Base-by-base conservation (phyloP, 345 rosid species). In the Leavenworthia alabamica region DNA sequence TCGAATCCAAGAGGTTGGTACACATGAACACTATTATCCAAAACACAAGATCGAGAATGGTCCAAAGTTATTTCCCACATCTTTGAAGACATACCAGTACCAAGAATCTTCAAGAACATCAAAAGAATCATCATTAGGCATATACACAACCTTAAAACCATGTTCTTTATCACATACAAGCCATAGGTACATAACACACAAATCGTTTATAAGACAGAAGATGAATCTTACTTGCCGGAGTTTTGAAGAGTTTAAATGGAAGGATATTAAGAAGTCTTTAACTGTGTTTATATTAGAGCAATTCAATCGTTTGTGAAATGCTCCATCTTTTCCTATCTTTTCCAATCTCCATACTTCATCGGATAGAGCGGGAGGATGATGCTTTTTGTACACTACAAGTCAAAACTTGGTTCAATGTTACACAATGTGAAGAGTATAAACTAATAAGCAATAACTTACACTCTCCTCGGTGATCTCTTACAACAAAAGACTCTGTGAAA, bases 401-500 rank as follows among this genome's bases (percentile, higher is more conserved):
- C 35, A 31, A 24, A 44, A 43, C 10, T 24, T 48, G 40, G 58
- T 35, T 49, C 73, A 16, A 15, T 40, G 73, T 4, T 39, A 28
- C 13, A 1, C 20, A 7, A 67, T 4, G 22, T 33, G 14, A 52
- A 5, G 15, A 33, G 11, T 31, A 24, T 15, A 50, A 42, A 51
- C 13, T 11, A 43, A 59, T 7, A 59, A 68, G 32, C 26, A 62
- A 28, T 23, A 20, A 85, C 97, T 86, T 68, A 93, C 99, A 70
- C 79, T 93, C 99, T 63, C 99, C 99, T 32, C 99, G 95, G 68
- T 93, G 99, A 83, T 93, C 99, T 73, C 99, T 85, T 69, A 93
- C 99, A 27, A 85, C 73, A 67, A 89, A 89, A n/a, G 99, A 81
- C 37, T 85, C 96, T 1, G 97, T 86, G 76, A 80, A 78, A 32